Evolutionary conservation across 805 yeast genomes (phyloP), one percentile per base, ranked within the genome.

Genomic region (Crinitomyces ghanaensis): DNA sequence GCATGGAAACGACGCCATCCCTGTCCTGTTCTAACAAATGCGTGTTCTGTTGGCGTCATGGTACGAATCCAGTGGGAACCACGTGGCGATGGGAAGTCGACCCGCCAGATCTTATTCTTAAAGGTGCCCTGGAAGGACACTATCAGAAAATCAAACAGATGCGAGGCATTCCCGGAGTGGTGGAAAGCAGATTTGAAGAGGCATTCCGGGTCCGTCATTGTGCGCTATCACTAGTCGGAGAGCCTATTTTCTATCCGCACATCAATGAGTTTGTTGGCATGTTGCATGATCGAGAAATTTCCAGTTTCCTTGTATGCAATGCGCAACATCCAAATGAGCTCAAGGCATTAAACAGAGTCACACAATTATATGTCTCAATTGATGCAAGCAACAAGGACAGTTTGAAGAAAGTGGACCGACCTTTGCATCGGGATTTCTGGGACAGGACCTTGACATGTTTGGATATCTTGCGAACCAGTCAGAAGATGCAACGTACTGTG

Each of bases 1-100:
- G 96, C 59, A 85, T 85, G 96, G 96, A 85, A 53, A 74, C 95
- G 2, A 85, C 96, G 0, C 96, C 96, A 1, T 78, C 93, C 1
- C 63, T 85, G 38, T 88, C 95, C 5, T 85, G 96, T 56, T 83
- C 95, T 4, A 85, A 85, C 53, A 85, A 85, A 54, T 85, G 96
- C 67, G 95, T 86, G 4, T 85, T 85, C 51, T 85, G 96, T 60
- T 85, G 96, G 96, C 71, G 96, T 54, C 96, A 85, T 56, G 96
- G 96, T 31, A 85, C 95, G 2, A 86, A 85, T 50, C 96, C 96
- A 0, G 95, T 86, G 2, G 95, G 95, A 12, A 85, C 93, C 19
- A 77, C 78, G 39, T 85, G 96, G 96, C 65, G 95, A 49, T 85
- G 96, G 96, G 88, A 84, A 49, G 81, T 84, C 9, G 95, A 85